Evolutionary conservation across 768 basidiomycete genomes (phyloP).

Genomic region (Kwoniella sp.): DNA sequence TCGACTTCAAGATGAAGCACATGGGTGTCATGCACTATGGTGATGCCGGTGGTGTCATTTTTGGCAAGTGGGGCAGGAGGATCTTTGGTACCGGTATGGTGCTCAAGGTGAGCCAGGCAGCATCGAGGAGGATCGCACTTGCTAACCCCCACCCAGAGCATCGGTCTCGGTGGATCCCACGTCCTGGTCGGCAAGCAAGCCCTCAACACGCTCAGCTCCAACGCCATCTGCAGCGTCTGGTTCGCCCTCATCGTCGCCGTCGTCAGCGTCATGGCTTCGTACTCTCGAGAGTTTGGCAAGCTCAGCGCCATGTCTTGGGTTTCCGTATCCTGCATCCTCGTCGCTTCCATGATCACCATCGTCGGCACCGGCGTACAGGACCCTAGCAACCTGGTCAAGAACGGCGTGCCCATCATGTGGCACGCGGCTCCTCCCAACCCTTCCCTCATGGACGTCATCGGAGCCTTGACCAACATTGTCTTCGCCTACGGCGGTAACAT

Average conservation of each 20-base stretch:
- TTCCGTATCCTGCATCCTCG: slow-evolving; percentile 28
- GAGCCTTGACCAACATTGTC: slow-evolving; percentile 32
- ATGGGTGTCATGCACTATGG: slow-evolving; percentile 30
- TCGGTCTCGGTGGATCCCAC: slow-evolving; percentile 30
- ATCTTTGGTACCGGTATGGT: slow-evolving; percentile 26
- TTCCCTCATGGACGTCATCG: slow-evolving; percentile 26
- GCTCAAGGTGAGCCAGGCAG: slow-evolving; percentile 18
- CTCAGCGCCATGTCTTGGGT: slow-evolving; percentile 16
- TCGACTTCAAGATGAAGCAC: slow-evolving; percentile 35
- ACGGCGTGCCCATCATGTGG: slow-evolving; percentile 28
- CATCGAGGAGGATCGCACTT: neutral
- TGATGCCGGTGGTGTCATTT: slow-evolving; percentile 30
- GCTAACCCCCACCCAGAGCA: slow-evolving; percentile 7
- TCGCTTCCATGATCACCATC: slow-evolving; percentile 29
- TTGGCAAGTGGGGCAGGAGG: slow-evolving; percentile 24
- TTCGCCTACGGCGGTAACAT: slow-evolving; percentile 34
- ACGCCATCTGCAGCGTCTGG: slow-evolving; percentile 30
- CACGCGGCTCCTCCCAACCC: slow-evolving; percentile 21
- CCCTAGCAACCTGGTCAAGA: slow-evolving; percentile 14
- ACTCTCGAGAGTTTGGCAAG: slow-evolving; percentile 28
- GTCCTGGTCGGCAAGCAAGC: slow-evolving; percentile 30
- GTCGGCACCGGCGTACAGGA: slow-evolving; percentile 27
- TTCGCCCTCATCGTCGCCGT: slow-evolving; percentile 25
- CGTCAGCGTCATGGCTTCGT: slow-evolving; percentile 26
- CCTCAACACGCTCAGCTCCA: slow-evolving; percentile 12